Conservation (phyloP, 129 eudicot genomes). For the Helichrysum umbraculigerum region DNA sequence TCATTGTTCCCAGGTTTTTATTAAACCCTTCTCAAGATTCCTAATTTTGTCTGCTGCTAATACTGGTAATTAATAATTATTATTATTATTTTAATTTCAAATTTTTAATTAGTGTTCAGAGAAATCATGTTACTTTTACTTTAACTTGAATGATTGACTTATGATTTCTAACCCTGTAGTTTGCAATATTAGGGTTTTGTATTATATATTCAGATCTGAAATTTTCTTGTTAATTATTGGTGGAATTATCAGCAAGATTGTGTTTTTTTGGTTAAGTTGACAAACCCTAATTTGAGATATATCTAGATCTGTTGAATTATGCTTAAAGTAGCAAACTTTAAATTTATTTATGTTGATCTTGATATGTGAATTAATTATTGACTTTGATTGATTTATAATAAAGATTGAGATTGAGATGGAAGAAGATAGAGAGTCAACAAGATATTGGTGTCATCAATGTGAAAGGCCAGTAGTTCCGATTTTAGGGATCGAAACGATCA, state of each 20-base stretch:
- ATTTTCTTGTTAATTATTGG: neutral
- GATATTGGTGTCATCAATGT: conserved; percentile 74
- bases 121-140: neutral
- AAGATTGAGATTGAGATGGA: conserved; percentile 49
- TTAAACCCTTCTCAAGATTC: conserved; percentile 9
- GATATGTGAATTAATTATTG: neutral
- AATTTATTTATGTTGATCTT: neutral
- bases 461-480: conserved; percentile 50
- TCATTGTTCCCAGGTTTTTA: neutral
- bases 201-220: neutral
- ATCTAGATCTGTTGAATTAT: neutral
- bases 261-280: neutral
- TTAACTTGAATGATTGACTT: neutral
- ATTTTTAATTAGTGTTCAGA: neutral
- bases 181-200: neutral
- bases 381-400: neutral
- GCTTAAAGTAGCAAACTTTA: neutral
- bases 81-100: no score
- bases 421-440: conserved; percentile 50
- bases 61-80: conserved; percentile 5
- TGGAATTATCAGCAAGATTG: neutral
- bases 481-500: conserved; percentile 50
- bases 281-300: neutral
- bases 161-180: no score
- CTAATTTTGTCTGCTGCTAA: conserved; percentile 14